Conservation (phyloP, 2,329 filamentous ascomycete genomes). For the Teratosphaeria destructans region DNA sequence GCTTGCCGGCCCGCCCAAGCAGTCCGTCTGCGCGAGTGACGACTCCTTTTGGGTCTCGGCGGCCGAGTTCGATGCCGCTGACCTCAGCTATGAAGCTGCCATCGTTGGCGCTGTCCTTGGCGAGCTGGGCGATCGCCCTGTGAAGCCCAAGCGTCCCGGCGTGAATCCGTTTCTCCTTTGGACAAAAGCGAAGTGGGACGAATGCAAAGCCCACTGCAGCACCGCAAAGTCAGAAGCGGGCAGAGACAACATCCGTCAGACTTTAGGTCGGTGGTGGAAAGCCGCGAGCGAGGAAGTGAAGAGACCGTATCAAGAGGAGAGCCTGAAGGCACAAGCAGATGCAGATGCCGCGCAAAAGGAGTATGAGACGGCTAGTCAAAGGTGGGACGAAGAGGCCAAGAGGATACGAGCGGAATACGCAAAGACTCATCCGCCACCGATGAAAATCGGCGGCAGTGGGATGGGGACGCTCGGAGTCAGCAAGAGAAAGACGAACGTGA, state of each 20-base stretch:
- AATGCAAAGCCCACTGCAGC: slow-evolving; percentile 53
- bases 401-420: slow-evolving; percentile 35
- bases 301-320: slow-evolving; percentile 67
- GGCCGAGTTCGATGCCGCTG: slow-evolving; percentile 19
- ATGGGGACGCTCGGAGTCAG: slow-evolving; percentile 14
- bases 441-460: slow-evolving; percentile 1
- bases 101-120: slow-evolving; percentile 47
- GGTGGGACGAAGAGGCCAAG: slow-evolving; percentile 62
- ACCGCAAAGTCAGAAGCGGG: slow-evolving; percentile 55
- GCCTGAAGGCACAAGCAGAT: slow-evolving; percentile 56
- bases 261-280: slow-evolving; percentile 86
- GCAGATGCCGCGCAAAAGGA: slow-evolving; percentile 49
- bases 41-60: slow-evolving; percentile 23
- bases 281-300: slow-evolving; percentile 60
- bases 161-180: slow-evolving; percentile 85
- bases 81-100: slow-evolving; percentile 45
- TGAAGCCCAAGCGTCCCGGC: slow-evolving; percentile 60
- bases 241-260: slow-evolving; percentile 66
- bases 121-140: slow-evolving; percentile 63
- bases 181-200: slow-evolving; percentile 62
- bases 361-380: slow-evolving; percentile 51
- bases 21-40: slow-evolving; percentile 23
- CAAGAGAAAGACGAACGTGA: slow-evolving; percentile 23
- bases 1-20: slow-evolving; percentile 14
- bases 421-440: slow-evolving; percentile 14